Conservation (phyloP, 2,329 filamentous ascomycete species). For the Stemphylium vesicarium region DNA sequence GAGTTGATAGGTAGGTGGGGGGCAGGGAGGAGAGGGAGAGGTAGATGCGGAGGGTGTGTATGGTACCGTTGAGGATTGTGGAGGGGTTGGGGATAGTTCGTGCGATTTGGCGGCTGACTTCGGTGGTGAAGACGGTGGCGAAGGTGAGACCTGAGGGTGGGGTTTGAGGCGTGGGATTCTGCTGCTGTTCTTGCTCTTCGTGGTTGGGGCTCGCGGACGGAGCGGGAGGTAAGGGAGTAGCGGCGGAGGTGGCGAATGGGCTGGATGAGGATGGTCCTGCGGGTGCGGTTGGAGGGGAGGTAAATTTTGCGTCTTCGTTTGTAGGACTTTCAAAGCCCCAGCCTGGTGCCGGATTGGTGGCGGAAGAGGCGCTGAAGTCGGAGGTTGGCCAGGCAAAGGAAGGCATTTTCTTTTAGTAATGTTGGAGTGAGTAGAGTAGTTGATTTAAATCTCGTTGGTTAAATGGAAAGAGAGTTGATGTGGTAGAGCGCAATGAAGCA, state of each 20-base stretch:
- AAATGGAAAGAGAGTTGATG: no score
- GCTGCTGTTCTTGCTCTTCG: background rate
- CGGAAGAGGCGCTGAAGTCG: background rate
- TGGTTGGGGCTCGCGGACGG: background rate
- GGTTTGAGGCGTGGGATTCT: background rate
- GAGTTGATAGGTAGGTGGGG: background rate
- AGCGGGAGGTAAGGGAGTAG: background rate
- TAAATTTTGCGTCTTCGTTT: background rate
- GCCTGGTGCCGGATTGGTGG: background rate
- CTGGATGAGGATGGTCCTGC: background rate
- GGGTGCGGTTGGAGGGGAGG: background rate
- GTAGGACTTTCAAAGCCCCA: background rate
- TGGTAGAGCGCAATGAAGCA: no score
- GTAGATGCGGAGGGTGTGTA: conserved; percentile 1
- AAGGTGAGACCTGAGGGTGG: background rate
- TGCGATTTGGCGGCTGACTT: background rate
- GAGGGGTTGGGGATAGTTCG: background rate
- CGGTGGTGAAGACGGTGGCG: background rate
- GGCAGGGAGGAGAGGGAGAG: conserved; percentile 1
- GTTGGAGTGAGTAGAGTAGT: no score
- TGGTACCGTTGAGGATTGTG: background rate
- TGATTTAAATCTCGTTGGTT: no score
- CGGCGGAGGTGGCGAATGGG: background rate
- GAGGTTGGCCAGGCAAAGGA: background rate
- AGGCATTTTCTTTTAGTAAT: background rate